phyloP scores from a whole-genome alignment of 257 asterid genomes.

The Verbascum thapsus region DNA sequence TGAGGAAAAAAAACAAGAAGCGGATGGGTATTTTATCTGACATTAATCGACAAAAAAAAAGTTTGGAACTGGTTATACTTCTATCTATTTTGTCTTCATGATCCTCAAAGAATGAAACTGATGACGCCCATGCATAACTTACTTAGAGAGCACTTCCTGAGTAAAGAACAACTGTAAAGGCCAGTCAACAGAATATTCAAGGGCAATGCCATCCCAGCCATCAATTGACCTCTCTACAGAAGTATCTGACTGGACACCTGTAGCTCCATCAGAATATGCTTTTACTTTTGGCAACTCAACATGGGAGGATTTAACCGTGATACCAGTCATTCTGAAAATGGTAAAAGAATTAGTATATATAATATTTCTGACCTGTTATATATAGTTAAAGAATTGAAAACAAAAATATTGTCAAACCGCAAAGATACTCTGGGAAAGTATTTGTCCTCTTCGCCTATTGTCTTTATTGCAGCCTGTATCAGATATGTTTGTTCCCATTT shows the following conservation, averaged over 20 bases:
- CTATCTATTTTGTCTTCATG: conserved; percentile 22
- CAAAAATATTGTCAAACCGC: conserved; percentile 50
- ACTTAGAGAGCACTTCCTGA: conserved; percentile 92
- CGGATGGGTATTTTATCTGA: background rate
- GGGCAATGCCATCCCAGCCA: conserved; percentile 97
- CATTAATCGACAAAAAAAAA: conserved; percentile 12
- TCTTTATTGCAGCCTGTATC: conserved; percentile 89
- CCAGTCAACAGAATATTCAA: conserved; percentile 94
- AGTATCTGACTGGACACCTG: conserved; percentile 55
- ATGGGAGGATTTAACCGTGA: conserved; percentile 66
- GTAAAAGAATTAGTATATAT: conserved; percentile 31
- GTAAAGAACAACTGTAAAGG: conserved; percentile 94
- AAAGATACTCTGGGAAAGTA: conserved; percentile 84
- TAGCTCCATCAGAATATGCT: conserved; percentile 64
- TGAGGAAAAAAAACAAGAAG: background rate
- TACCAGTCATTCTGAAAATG: conserved; percentile 72
- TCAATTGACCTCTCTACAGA: conserved; percentile 71
- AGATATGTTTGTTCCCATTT: conserved; percentile 30
- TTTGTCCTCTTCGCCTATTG: conserved; percentile 92
- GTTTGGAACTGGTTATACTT: conserved; percentile 3
- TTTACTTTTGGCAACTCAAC: conserved; percentile 70
- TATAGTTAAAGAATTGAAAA: conserved; percentile 19
- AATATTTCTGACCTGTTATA: conserved; percentile 3
- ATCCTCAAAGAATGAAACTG: conserved; percentile 10
- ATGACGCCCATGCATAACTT: conserved; percentile 40